Conservation (phyloP, 129 eudicot genomes). For the Centaurea solstitialis region DNA sequence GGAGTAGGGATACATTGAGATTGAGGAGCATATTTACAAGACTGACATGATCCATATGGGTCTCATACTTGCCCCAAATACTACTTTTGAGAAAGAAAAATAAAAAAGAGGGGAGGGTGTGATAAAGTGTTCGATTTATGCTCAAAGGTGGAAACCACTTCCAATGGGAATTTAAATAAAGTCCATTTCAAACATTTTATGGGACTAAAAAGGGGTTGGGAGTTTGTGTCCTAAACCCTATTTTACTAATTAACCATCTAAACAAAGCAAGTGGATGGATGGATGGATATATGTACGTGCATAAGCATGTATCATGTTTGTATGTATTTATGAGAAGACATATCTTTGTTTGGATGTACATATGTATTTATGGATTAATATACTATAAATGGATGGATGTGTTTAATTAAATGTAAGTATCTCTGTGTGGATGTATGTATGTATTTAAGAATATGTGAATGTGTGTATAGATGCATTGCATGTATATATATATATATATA, state of each 20-base stretch:
- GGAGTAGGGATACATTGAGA: conserved; percentile 21
- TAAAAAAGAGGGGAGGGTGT: background rate
- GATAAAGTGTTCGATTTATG: conserved; percentile 16
- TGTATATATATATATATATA: too few species aligned
- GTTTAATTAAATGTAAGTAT: too few species aligned
- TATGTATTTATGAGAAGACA: background rate
- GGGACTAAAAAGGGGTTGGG: conserved; percentile 45
- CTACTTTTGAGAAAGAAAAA: background rate
- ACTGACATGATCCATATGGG: conserved; percentile 47
- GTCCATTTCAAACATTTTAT: conserved; percentile 22
- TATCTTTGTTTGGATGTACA: background rate
- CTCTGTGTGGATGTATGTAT: too few species aligned
- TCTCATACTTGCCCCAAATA: conserved; percentile 35
- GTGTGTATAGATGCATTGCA: too few species aligned
- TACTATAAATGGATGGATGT: background rate
- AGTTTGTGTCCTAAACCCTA: conserved; percentile 48
- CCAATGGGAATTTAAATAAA: conserved; percentile 14
- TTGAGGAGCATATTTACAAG: conserved; percentile 29
- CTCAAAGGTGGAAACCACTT: conserved; percentile 22
- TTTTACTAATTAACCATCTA: conserved; percentile 8
- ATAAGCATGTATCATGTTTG: background rate
- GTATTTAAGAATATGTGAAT: too few species aligned
- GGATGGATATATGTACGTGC: background rate
- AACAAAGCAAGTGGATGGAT: background rate
- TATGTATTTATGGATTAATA: background rate